These are phyloP conservation scores for Rhipidocladum racemiflorum DNA, from an alignment of 176 grass and related monocot species.

Conservation along the genomic window DNA sequence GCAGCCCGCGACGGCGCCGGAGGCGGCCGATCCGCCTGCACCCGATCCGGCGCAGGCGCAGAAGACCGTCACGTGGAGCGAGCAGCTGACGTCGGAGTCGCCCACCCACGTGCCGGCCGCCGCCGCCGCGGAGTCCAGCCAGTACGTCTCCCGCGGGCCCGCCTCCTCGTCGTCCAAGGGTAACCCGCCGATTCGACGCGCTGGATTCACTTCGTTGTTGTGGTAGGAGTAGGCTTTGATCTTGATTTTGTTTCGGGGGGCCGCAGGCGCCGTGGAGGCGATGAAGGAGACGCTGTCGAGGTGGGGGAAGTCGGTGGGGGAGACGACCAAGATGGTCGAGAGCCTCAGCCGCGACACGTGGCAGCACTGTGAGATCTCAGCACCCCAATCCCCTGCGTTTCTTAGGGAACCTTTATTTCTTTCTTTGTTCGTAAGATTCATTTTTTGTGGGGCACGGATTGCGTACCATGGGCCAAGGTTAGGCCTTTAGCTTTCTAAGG, in stretches of 20 bases:
- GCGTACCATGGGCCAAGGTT: not conserved
- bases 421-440: conserved; percentile 21
- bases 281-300: conserved; percentile 67
- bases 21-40: not conserved
- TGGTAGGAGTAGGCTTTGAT: conserved; percentile 13
- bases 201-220: not conserved
- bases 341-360: conserved; percentile 83
- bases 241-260: not conserved
- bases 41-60: conserved; percentile 9
- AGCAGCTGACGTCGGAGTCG: conserved; percentile 50
- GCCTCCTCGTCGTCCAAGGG: conserved; percentile 52
- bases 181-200: conserved; percentile 29
- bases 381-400: not conserved
- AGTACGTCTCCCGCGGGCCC: conserved; percentile 41
- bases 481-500: conserved; percentile 2
- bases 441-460: conserved; percentile 28
- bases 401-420: not conserved
- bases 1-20: conserved; percentile 10
- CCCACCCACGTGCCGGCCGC: conserved; percentile 36
- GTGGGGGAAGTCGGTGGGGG: conserved; percentile 77
- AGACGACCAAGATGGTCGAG: conserved; percentile 68
- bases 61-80: conserved; percentile 57
- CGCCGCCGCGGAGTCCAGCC: conserved; percentile 43
- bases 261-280: conserved; percentile 65
- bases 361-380: conserved; percentile 81